phyloP scores from a whole-genome alignment of 257 asterid species.

The Verbena officinalis region DNA sequence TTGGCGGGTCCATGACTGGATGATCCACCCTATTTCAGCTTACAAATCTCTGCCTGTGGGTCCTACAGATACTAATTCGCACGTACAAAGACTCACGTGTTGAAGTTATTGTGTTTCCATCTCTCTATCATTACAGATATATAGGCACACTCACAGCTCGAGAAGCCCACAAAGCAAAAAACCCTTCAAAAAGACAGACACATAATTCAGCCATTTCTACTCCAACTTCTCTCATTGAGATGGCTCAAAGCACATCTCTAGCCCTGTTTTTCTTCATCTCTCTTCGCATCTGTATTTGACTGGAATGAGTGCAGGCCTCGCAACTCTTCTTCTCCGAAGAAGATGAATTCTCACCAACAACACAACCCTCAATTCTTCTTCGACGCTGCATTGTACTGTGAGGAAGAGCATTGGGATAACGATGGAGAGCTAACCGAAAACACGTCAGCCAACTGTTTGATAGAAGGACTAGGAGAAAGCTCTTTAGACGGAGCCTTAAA shows the following conservation, averaged over 20 bases:
- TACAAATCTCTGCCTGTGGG: slow-evolving; percentile 28
- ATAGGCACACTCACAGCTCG: slow-evolving; percentile 25
- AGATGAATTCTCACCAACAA: slow-evolving; percentile 47
- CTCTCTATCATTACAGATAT: slow-evolving; percentile 27
- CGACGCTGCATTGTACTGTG: slow-evolving; percentile 53
- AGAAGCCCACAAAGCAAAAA: slow-evolving; percentile 24
- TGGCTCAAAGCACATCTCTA: slow-evolving; percentile 39
- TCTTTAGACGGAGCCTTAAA: background rate
- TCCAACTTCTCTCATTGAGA: slow-evolving; percentile 26
- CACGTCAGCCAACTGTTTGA: slow-evolving; percentile 17
- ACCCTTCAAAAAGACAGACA: slow-evolving; percentile 30
- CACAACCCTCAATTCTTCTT: slow-evolving; percentile 35
- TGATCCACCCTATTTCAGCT: slow-evolving; percentile 24
- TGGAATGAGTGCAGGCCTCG: slow-evolving; percentile 30
- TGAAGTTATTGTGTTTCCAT: slow-evolving; percentile 36
- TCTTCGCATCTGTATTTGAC: slow-evolving; percentile 35
- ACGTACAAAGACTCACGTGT: slow-evolving; percentile 54
- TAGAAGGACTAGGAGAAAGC: slow-evolving; percentile 32
- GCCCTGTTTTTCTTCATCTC: slow-evolving; percentile 27
- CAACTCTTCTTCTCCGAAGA: slow-evolving; percentile 42
- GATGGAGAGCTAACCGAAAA: slow-evolving; percentile 9
- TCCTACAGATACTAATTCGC: slow-evolving; percentile 18
- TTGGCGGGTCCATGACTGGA: slow-evolving; percentile 29
- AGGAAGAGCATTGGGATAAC: slow-evolving; percentile 47
- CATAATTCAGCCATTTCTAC: slow-evolving; percentile 30